phyloP scores from a whole-genome alignment of 2,329 filamentous ascomycete species.

The Fusarium pseudonygamai region DNA sequence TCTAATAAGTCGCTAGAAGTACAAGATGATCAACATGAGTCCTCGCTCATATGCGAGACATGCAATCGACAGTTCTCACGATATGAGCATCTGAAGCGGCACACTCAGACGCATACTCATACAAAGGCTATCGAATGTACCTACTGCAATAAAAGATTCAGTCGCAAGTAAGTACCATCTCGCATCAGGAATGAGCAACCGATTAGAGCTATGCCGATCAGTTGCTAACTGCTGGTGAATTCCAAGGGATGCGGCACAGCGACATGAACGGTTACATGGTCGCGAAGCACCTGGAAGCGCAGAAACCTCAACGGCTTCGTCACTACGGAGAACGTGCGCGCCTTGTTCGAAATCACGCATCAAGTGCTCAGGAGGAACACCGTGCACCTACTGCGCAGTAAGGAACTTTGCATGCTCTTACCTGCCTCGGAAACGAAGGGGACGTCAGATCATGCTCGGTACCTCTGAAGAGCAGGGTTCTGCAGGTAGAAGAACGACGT shows the following conservation, averaged over 20 bases:
- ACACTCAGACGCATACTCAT: background rate
- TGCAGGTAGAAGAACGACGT: background rate
- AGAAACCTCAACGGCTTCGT: background rate
- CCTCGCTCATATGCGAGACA: background rate
- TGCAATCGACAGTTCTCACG: background rate
- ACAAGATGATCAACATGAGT: background rate
- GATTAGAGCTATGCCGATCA: accelerated
- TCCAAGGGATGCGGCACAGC: background rate
- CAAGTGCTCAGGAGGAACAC: background rate
- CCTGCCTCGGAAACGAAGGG: background rate
- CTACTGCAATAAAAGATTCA: background rate
- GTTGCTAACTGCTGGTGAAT: background rate
- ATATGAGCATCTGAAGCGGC: background rate
- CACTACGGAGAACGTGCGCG: background rate
- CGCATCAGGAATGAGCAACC: accelerated
- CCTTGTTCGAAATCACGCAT: background rate
- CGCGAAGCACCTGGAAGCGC: background rate
- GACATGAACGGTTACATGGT: background rate
- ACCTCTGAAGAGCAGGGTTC: background rate
- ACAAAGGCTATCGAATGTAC: background rate
- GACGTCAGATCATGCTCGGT: background rate
- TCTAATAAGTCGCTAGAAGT: background rate
- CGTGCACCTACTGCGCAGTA: background rate
- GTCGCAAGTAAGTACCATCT: background rate
- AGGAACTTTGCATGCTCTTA: background rate